A percentile compares a stretch with the other conserved stretches of the same genome.
These are phyloP conservation scores for Paramyrothecium sp. DNA, from an alignment of 2,329 filamentous ascomycete genomes.

Conservation along the genomic window DNA sequence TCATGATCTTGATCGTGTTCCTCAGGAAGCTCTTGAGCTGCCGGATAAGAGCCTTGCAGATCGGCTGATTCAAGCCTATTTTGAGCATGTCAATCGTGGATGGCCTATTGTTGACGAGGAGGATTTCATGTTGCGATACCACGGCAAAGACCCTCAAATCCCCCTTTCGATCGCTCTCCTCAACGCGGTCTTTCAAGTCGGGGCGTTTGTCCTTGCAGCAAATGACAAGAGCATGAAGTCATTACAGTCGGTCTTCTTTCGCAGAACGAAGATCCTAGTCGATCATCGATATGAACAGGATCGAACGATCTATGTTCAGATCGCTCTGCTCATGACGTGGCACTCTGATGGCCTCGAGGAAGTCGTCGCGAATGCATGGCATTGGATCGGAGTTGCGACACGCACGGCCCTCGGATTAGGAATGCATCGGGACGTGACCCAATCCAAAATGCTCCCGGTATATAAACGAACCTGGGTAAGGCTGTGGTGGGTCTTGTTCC, in stretches of 20 bases:
- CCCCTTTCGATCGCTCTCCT: not conserved
- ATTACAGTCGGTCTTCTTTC: slow-evolving; percentile 42
- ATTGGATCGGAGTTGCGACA: slow-evolving; percentile 46
- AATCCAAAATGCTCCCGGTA: slow-evolving; percentile 1
- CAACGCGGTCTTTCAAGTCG: slow-evolving; percentile 3
- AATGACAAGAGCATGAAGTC: not conserved
- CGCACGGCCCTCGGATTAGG: slow-evolving; percentile 48
- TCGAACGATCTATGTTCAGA: slow-evolving; percentile 46
- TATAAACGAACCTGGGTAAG: slow-evolving; percentile 7
- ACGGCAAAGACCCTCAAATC: not conserved
- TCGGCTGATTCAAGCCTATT: not conserved
- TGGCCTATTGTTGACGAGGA: slow-evolving; percentile 6
- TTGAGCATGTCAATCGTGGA: slow-evolving; percentile 2
- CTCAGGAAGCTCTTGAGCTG: slow-evolving; percentile 1
- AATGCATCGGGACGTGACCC: slow-evolving; percentile 34
- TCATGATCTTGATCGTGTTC: not conserved
- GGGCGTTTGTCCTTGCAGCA: slow-evolving; percentile 1
- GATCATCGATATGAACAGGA: slow-evolving; percentile 49
- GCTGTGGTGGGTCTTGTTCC: slow-evolving; percentile 11
- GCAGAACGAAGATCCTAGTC: slow-evolving; percentile 47
- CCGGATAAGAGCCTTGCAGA: not conserved
- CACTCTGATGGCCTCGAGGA: slow-evolving; percentile 49
- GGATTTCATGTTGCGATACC: slow-evolving; percentile 2
- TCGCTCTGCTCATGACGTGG: slow-evolving; percentile 49
- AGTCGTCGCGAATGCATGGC: slow-evolving; percentile 43